These are phyloP conservation scores for Marchantia polymorpha DNA, from an alignment of 225 moss, liverwort and hornwort species.

Conservation along the genomic window DNA sequence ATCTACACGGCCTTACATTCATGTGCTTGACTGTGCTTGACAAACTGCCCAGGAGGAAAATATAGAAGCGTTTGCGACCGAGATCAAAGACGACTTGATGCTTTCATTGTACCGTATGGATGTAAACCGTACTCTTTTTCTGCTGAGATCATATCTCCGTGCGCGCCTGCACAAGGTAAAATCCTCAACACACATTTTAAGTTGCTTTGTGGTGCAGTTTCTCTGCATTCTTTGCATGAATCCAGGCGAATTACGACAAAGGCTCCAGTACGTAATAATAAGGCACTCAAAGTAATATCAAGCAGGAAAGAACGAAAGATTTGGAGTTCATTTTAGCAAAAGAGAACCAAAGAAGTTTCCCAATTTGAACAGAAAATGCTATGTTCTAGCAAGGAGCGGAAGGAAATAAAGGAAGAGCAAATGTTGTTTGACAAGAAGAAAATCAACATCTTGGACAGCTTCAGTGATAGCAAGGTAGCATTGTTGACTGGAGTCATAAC, in stretches of 20 bases:
- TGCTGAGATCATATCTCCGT: slow-evolving; percentile 82
- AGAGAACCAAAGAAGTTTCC: too few species aligned
- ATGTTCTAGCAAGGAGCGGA: too few species aligned
- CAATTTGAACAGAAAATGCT: too few species aligned
- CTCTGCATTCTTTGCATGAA: background rate
- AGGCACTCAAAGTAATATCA: too few species aligned
- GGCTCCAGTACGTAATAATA: too few species aligned
- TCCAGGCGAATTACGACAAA: too few species aligned
- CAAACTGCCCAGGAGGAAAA: slow-evolving; percentile 60
- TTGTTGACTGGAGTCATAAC: background rate
- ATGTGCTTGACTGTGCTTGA: too few species aligned
- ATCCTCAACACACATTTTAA: background rate
- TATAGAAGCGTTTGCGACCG: slow-evolving; percentile 52
- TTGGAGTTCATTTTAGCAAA: too few species aligned
- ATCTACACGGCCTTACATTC: too few species aligned
- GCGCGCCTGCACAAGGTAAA: slow-evolving; percentile 66
- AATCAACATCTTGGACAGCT: background rate
- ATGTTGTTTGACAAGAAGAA: too few species aligned
- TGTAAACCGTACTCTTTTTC: slow-evolving; percentile 74
- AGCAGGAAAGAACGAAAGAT: too few species aligned
- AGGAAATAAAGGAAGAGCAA: too few species aligned
- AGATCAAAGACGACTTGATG: slow-evolving; percentile 74
- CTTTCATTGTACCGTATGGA: slow-evolving; percentile 90
- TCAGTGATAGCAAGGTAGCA: background rate
- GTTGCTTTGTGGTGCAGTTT: background rate